A percentile compares a stretch with the other conserved stretches of the same genome.
phyloP scores from a whole-genome alignment of 495 filamentous ascomycete species.

The Penicillium taxi region DNA sequence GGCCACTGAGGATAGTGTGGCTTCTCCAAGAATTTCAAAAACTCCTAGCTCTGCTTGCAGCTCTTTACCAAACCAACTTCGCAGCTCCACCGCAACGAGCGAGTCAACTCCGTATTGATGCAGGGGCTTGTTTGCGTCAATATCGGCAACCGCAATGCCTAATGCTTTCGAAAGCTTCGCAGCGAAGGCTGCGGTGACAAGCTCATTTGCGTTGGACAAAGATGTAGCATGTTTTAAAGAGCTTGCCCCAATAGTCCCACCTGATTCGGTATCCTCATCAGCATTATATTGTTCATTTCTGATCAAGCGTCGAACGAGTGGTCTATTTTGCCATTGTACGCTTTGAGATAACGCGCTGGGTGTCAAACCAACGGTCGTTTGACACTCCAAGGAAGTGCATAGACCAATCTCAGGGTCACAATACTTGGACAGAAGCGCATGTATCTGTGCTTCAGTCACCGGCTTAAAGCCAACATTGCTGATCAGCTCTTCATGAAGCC shows the following conservation, averaged over 20 bases:
- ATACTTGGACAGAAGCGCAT: background rate
- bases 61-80: constrained; percentile 25
- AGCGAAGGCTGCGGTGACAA: too few relatives aligned
- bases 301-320: too few relatives aligned
- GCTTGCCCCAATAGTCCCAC: too few relatives aligned
- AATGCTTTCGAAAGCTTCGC: background rate
- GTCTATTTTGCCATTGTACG: too few relatives aligned
- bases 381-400: background rate
- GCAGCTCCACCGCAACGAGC: constrained; percentile 11
- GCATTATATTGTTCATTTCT: too few relatives aligned
- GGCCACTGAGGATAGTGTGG: background rate
- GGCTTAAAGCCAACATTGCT: background rate
- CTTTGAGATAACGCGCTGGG: too few relatives aligned
- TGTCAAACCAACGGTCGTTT: background rate
- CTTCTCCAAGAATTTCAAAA: constrained; percentile 22
- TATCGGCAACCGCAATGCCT: constrained; percentile 1
- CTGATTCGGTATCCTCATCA: too few relatives aligned
- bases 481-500: background rate
- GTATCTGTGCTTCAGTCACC: background rate
- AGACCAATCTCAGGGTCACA: background rate
- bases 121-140: constrained; percentile 18
- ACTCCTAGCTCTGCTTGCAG: constrained; percentile 21
- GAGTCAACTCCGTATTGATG: constrained; percentile 28
- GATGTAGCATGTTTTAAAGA: too few relatives aligned
- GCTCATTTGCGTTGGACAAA: too few relatives aligned